phyloP scores from a whole-genome alignment of 805 yeast species.

The Myxozyma vanderwaltii region DNA sequence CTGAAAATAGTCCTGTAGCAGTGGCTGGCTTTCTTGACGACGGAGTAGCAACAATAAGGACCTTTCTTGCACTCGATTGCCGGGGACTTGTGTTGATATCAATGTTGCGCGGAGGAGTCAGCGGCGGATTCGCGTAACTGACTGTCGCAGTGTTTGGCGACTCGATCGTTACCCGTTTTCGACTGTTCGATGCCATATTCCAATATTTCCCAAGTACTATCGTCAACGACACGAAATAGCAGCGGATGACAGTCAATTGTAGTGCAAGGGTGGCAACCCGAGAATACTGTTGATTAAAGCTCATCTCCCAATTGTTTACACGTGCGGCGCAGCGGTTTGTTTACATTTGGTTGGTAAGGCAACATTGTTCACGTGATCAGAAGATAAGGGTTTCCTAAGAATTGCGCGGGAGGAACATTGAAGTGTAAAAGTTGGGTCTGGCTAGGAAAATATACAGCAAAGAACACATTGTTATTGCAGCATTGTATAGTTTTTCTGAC shows the following conservation, averaged over 20 bases:
- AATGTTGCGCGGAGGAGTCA: slow-evolving; percentile 6
- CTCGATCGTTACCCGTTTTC: not conserved
- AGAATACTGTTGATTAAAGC: not conserved
- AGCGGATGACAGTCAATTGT: not conserved
- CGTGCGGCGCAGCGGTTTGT: slow-evolving; percentile 13
- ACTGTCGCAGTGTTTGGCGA: not conserved
- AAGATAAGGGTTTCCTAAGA: not conserved
- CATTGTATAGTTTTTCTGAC: too few relatives aligned
- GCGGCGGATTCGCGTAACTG: not conserved
- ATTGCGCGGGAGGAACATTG: not conserved
- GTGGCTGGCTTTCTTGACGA: not conserved
- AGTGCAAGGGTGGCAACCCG: not conserved
- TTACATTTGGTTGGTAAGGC: slow-evolving; percentile 6
- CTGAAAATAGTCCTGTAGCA: not conserved
- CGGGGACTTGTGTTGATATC: not conserved
- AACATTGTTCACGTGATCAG: not conserved
- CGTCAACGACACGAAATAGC: not conserved
- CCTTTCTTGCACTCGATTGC: slow-evolving; percentile 3
- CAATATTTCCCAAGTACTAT: not conserved
- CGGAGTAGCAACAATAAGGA: slow-evolving; percentile 13
- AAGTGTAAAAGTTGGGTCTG: too few relatives aligned
- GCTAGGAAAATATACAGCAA: too few relatives aligned
- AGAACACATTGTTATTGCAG: not conserved
- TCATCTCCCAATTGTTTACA: not conserved
- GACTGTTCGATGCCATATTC: not conserved